A percentile compares a stretch with the other conserved stretches of the same genome.
phyloP scores from a whole-genome alignment of 2,329 filamentous ascomycete genomes.

The Cladosporium phlei region DNA sequence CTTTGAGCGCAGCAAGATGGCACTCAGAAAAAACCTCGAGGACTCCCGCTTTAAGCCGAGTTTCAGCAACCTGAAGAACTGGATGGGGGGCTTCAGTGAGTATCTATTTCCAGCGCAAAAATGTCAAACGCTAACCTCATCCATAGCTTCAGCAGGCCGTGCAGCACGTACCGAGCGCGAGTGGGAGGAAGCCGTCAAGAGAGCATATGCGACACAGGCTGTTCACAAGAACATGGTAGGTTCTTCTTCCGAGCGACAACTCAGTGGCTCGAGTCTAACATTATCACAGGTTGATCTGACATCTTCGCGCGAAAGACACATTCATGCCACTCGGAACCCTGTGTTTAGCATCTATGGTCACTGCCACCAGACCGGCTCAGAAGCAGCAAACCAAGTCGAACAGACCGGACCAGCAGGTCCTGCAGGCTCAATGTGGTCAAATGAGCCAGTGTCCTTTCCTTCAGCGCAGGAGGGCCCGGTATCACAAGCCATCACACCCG shows the following conservation, averaged over 20 bases:
- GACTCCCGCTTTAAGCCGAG: too few species aligned
- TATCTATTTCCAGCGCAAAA: background rate
- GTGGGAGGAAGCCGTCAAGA: slow-evolving; percentile 1
- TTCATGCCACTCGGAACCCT: background rate
- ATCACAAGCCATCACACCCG: background rate
- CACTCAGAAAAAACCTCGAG: too few species aligned
- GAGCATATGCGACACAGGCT: background rate
- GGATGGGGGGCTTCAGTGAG: slow-evolving; percentile 2
- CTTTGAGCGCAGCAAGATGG: too few species aligned
- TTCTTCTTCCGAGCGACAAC: background rate
- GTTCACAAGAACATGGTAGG: background rate
- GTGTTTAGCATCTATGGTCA: background rate
- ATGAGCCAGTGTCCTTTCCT: background rate
- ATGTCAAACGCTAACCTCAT: background rate
- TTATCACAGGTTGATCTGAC: background rate
- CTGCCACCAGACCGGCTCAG: background rate
- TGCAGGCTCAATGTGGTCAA: slow-evolving; percentile 6
- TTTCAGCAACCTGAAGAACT: background rate
- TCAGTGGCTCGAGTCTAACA: background rate
- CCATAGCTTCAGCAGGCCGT: background rate
- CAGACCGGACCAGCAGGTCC: background rate
- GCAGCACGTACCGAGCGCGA: background rate
- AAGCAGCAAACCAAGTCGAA: too few species aligned
- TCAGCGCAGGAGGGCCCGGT: background rate
- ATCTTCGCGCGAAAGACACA: background rate